Evolutionary conservation across 2,329 filamentous ascomycete species (phyloP).

Genomic region (Madurella fahalii): DNA sequence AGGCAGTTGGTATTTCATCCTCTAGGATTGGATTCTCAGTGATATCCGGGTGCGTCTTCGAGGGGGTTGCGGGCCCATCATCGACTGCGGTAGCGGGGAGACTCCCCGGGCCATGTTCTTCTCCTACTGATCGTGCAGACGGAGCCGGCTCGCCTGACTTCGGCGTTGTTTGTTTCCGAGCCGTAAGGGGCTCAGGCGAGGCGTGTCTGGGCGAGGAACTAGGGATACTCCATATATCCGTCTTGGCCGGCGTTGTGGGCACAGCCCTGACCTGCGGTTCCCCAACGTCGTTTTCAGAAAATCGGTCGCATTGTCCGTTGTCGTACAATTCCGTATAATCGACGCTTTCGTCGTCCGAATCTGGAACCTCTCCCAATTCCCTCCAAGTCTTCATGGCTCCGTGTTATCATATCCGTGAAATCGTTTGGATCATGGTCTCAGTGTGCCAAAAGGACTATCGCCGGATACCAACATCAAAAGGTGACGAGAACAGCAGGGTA

Average conservation of each 20-base stretch:
- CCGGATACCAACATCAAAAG: background rate
- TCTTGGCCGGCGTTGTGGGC: background rate
- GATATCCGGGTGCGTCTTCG: background rate
- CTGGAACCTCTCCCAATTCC: conserved; percentile 48
- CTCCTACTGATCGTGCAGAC: background rate
- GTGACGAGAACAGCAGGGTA: background rate
- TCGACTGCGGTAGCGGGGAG: no score
- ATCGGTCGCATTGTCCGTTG: background rate
- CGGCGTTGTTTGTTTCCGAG: conserved; percentile 5
- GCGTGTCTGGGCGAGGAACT: conserved; percentile 12
- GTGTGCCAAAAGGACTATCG: background rate
- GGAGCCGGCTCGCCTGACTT: conserved; percentile 7
- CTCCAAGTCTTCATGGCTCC: conserved; percentile 45
- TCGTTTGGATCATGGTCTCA: conserved; percentile 1
- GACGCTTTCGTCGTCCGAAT: conserved; percentile 47
- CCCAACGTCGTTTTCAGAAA: background rate
- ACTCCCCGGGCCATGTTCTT: background rate
- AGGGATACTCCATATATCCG: conserved; percentile 22
- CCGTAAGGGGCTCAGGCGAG: background rate
- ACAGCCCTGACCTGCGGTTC: background rate
- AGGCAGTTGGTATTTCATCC: conserved; percentile 37
- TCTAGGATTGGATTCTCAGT: conserved; percentile 10
- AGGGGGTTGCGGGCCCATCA: background rate
- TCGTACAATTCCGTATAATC: conserved; percentile 29
- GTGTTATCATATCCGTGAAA: conserved; percentile 19